Evolutionary conservation across 2,329 filamentous ascomycete species (phyloP).

Genomic region (Calonectria naviculata): DNA sequence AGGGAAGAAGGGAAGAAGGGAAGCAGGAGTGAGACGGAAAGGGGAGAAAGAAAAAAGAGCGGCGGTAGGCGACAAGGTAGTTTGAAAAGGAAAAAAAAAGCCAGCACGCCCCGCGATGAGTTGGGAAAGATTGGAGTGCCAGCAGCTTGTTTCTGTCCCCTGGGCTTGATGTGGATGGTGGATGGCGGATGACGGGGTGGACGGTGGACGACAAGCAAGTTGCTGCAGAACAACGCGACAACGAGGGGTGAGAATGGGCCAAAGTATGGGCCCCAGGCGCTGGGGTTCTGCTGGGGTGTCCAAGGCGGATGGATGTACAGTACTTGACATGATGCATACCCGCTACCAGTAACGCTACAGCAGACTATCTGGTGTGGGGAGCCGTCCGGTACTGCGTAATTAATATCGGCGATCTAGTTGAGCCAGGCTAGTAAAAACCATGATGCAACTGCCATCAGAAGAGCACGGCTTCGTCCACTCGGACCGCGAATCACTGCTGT

Average conservation of each 20-base stretch:
- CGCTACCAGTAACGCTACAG: background rate
- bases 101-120: conserved; percentile 28
- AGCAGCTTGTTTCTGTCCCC: conserved; percentile 21
- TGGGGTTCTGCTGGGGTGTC: conserved; percentile 26
- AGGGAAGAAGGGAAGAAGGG: background rate
- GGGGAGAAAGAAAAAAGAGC: conserved; percentile 1
- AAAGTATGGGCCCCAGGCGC: conserved; percentile 30
- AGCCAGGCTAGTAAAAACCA: background rate
- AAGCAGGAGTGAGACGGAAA: conserved; percentile 12
- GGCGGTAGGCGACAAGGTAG: background rate
- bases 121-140: conserved; percentile 35
- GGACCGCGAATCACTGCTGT: background rate
- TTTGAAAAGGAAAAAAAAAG: conserved; percentile 5
- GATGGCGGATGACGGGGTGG: conserved; percentile 31
- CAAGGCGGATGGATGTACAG: conserved; percentile 16
- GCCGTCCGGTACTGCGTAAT: conserved; percentile 20
- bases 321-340: background rate
- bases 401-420: conserved; percentile 11
- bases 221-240: conserved; percentile 27
- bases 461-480: background rate
- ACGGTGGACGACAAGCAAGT: conserved; percentile 23
- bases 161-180: conserved; percentile 26
- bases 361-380: conserved; percentile 13
- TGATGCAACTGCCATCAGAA: background rate
- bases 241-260: conserved; percentile 25